Evolutionary conservation across 2,329 filamentous ascomycete species (phyloP), one percentile per base, ranked within the genome.

Genomic region (Phaeosphaeria sp.): DNA sequence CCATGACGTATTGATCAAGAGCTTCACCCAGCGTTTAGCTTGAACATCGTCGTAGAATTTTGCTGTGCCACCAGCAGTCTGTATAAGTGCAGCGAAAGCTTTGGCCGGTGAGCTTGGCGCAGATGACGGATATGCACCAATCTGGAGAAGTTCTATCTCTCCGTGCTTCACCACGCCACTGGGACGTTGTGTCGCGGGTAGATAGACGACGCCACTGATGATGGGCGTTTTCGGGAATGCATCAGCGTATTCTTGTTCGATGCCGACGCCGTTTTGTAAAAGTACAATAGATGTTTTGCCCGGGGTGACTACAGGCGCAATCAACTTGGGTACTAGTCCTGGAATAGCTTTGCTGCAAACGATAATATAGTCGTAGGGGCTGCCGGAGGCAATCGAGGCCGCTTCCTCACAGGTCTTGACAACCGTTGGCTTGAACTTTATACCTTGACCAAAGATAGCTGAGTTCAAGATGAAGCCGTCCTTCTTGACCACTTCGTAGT

Each of bases 261-360:
- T 87, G 0, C 79, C 81, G 39, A 89, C 83, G 0, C 87, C 87
- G 63, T 89, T 89, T 59, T 89, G 86, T 17, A 87, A 80, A 0
- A 89, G 80, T 7, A 85, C 84, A 42, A 89, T 83, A 0, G 82
- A 80, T 0, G 85, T 87, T 48, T 76, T 66, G 11, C 62, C 62
- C 10, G 70, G 67, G 1, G 68, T 71, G 2, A 83, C 71, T 3
- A 76, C 81, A 0, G 79, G 75, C 6, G 65, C 65, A 47, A 84
- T 78, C 21, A 75, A 60, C 5, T 77, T 67, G 15, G 76, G 75
- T 2, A 68, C 69, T 6, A 67, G 71, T 9, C 69, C 75, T 1
- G 80, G 80, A 23, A 82, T 76, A 15, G 77, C 80, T 73, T 84
- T 84, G 55, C 75, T 78, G 27, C 73, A 77, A 39, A 84, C 77